These are phyloP conservation scores for Gnomoniopsis sp. DNA, from an alignment of 2,329 filamentous ascomycete genomes.

Conservation along the genomic window DNA sequence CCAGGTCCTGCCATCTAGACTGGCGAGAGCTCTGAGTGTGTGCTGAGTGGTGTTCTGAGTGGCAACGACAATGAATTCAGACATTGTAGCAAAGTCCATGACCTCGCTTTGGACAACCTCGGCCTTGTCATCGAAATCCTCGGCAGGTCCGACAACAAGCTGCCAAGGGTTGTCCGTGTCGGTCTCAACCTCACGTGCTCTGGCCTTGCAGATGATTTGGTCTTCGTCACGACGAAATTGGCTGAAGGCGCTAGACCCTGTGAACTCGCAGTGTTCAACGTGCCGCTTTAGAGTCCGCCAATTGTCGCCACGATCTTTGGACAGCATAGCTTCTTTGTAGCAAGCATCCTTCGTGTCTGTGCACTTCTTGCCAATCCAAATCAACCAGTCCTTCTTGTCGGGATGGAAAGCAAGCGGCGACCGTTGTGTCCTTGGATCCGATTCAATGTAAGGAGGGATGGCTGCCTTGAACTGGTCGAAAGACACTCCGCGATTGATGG, in stretches of 20 bases:
- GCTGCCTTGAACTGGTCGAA: conserved; percentile 66
- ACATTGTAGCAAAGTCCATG: conserved; percentile 88
- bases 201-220: conserved; percentile 61
- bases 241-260: conserved; percentile 56
- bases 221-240: conserved; percentile 44
- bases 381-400: conserved; percentile 80
- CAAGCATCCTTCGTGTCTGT: conserved; percentile 53
- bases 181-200: conserved; percentile 59
- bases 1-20: conserved; percentile 79
- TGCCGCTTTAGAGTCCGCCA: conserved; percentile 76
- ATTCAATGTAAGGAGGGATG: neutral
- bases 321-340: conserved; percentile 71
- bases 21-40: conserved; percentile 74
- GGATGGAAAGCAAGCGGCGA: conserved; percentile 75
- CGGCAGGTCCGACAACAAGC: conserved; percentile 63
- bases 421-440: conserved; percentile 43
- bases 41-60: conserved; percentile 65
- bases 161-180: conserved; percentile 61
- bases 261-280: conserved; percentile 83
- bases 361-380: conserved; percentile 81
- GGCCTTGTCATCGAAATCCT: conserved; percentile 71
- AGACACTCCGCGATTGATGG: conserved; percentile 70
- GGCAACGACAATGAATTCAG: conserved; percentile 91
- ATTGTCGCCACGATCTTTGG: conserved; percentile 72
- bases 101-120: conserved; percentile 65